Base-by-base conservation (phyloP, 2,329 filamentous ascomycete species). In the Penicillium janthinellum region DNA sequence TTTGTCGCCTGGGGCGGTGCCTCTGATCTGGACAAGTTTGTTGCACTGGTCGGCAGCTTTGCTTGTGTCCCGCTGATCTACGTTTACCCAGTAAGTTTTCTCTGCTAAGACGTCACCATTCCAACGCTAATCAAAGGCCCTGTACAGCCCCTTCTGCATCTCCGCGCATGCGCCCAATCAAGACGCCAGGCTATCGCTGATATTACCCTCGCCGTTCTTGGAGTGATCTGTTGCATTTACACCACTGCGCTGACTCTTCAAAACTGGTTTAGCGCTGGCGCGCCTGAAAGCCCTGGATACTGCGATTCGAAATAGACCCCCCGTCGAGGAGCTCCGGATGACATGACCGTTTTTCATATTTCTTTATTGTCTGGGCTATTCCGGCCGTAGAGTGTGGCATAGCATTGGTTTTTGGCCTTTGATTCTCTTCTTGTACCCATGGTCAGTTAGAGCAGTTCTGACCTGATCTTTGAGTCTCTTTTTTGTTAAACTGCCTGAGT, bases 41-140 rank as follows among this genome's bases (percentile, higher is more conserved):
- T 99, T 35, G 90, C 92, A 22, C 83, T 99, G 41, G 93, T 99
- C 20, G 95, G 95, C 65, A 96, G 93, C 77, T 99, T 99, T 81
- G 95, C 95, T 62, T 99, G 95, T 74, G 95, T 99, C 68, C 95
- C 95, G 47, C 81, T 99, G 59, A 95, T 98, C 62, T 98, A 96
- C 72, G 96, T 99, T 56, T 99, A 99, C 74, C 96, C 95, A 65
- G 93, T 97, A 84, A 84, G 91, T 86, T 37, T 35, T 12, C 45
- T 22, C 6, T n/a, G 22, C 5, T 25, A 17, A 20, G 45, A 8
- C 39, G 25, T 6, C 59, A 15, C 28, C 14, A 17, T 17, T 51
- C 10, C n/a, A 14, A 37, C 42, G 41, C 49, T 57, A 28, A 49
- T n/a, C 15, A 22, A 34, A 37, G 47, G 39, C 34, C 10, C 14